Evolutionary conservation across 1,284 basidiomycete genomes (phyloP).

Genomic region (Exobasidium cylindrosporum): DNA sequence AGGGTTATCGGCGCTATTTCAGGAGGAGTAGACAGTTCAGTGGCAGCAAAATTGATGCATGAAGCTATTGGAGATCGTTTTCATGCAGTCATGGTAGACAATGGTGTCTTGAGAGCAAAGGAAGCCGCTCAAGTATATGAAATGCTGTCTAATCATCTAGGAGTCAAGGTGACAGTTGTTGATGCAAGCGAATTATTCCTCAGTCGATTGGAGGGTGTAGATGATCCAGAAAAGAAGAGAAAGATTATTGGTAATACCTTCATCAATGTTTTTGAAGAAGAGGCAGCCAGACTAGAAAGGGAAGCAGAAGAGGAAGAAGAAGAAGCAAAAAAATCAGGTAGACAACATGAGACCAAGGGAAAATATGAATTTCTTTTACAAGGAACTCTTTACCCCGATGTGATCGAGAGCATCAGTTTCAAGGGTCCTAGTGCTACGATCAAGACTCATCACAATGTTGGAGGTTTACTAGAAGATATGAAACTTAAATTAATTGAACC

Average conservation of each 20-base stretch:
- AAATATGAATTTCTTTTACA: constrained; percentile 95
- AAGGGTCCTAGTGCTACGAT: constrained; percentile 98
- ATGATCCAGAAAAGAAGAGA: constrained; percentile 95
- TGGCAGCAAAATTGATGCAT: constrained; percentile 98
- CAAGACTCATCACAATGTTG: constrained; percentile 99
- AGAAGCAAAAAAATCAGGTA: constrained; percentile 62
- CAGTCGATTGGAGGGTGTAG: constrained; percentile 78
- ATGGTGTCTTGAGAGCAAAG: constrained; percentile 88
- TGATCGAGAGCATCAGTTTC: constrained; percentile 99
- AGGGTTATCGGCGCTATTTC: constrained; percentile 97
- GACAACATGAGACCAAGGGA: constrained; percentile 59
- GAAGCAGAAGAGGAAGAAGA: constrained; percentile 69
- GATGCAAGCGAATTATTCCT: constrained; percentile 95
- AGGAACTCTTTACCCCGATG: constrained; percentile 98
- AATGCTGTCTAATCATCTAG: constrained; percentile 89
- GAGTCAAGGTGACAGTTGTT: constrained; percentile 92
- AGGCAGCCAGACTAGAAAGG: constrained; percentile 85
- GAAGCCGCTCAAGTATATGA: constrained; percentile 91
- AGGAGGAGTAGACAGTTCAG: constrained; percentile 95
- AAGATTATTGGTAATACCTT: constrained; percentile 99
- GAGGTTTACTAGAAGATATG: constrained; percentile 94
- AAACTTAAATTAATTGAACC: constrained; percentile 99
- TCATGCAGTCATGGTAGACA: constrained; percentile 99
- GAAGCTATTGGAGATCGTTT: constrained; percentile 96
- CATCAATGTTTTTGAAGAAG: constrained; percentile 92